Base-by-base conservation (phyloP, 2,329 filamentous ascomycete species). In the Colletotrichum sp. region DNA sequence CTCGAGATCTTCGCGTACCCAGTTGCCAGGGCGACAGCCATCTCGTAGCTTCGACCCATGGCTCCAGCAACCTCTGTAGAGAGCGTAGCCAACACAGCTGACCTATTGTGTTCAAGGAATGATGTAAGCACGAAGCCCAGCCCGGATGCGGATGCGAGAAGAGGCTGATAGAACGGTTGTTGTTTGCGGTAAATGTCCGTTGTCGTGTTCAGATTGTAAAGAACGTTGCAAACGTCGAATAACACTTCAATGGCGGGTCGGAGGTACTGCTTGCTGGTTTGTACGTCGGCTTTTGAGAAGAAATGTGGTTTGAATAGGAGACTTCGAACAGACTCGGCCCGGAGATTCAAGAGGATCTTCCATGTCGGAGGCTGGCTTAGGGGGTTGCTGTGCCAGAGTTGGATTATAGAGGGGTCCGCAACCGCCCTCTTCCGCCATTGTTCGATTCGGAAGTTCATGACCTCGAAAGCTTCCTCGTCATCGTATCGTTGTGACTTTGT, bases 381-480 rank as follows among this genome's bases (percentile, higher is more conserved):
- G 8, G 64, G 64, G 4, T 52, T 15, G 24, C 16, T 16, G 1
- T 49, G 39, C 64, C 64, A 66, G 1, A 57, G 36, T 1, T 62
- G 52, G 1, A 34, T 62, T 9, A 62, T 28, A 3, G 68, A 44
- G 3, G 52, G 52, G 24, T 68, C 16, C 16, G 77, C 80, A 3
- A 82, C 77, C 2, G 78, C 78, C 5, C 77, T 79, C 28, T 79
- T 81, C 3, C 79, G 69, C 81, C 81, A 82, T 32, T 52, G 68
- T 57, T 70, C 55, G 6, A 83, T 78, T 24, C 82, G 81, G 10
- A 83, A 82, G 8, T 78, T 81, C 77, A 82, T 78, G 6, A 83
- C 10, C 10, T 83, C 81, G n/a, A 81, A 80, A 0, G 78, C 77
- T 16, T 80, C 81, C 5, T 81, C 77, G 10, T 83, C 80, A 0